Evolutionary conservation across 2,329 filamentous ascomycete species (phyloP).

Genomic region (Macrophomina tecta): DNA sequence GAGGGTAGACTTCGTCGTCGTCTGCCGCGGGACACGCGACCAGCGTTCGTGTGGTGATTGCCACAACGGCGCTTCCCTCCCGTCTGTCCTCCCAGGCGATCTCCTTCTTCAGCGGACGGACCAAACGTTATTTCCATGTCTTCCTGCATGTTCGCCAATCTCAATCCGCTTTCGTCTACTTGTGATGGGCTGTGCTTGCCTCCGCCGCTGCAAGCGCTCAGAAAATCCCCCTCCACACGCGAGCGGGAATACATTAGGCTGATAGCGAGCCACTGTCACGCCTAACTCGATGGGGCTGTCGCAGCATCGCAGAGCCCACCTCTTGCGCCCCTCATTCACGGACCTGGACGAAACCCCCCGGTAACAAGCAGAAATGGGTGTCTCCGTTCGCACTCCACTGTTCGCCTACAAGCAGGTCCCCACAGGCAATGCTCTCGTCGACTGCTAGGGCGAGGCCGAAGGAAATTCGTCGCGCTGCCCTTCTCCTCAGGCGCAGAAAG

Average conservation of each 20-base stretch:
- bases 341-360: not conserved
- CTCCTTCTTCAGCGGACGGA: slow-evolving; percentile 8
- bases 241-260: slow-evolving; percentile 19
- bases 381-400: not conserved
- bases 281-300: not conserved
- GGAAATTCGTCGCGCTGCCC: not conserved
- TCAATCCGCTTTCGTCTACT: not conserved
- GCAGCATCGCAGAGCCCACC: not conserved
- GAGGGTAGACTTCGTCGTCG: not conserved
- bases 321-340: not conserved
- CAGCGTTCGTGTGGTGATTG: not conserved
- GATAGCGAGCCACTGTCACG: slow-evolving; percentile 4
- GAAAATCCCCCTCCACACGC: not conserved
- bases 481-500: not conserved
- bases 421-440: not conserved
- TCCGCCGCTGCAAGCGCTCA: slow-evolving; percentile 2
- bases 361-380: not conserved
- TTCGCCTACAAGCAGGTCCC: not conserved
- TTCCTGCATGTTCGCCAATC: not conserved
- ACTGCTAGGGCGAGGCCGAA: not conserved
- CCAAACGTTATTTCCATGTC: slow-evolving; percentile 9
- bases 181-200: not conserved
- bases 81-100: not conserved
- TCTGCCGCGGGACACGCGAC: not conserved
- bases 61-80: not conserved